phyloP scores from a whole-genome alignment of 192 early-diverging fungal genomes.

The Helicostylum pulchrum region DNA sequence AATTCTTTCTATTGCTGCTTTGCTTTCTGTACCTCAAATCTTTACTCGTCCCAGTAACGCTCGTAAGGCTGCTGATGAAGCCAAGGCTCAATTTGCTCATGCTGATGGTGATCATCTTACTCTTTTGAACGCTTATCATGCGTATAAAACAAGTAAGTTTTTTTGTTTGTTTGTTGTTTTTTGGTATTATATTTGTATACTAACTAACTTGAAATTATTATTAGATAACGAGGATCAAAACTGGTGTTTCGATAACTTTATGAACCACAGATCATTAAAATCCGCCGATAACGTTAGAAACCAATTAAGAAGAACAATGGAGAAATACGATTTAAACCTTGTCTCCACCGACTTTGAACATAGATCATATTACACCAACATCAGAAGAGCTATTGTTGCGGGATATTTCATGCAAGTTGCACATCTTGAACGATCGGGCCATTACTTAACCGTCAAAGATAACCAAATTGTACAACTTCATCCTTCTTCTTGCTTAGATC shows the following conservation, averaged over 20 bases:
- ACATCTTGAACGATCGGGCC: constrained; percentile 82
- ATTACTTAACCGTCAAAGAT: constrained; percentile 95
- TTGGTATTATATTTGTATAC: background rate
- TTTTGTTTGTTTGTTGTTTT: background rate
- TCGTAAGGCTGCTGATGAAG: constrained; percentile 82
- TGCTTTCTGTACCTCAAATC: constrained; percentile 87
- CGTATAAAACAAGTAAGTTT: constrained; percentile 69
- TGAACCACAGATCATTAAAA: constrained; percentile 86
- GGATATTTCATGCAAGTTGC: constrained; percentile 99
- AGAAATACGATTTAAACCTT: constrained; percentile 64
- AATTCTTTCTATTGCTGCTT: constrained; percentile 89
- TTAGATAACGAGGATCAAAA: constrained; percentile 60
- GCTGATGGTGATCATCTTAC: constrained; percentile 96
- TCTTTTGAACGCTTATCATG: constrained; percentile 95
- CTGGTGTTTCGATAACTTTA: constrained; percentile 94
- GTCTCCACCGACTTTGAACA: constrained; percentile 71
- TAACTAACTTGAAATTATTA: background rate
- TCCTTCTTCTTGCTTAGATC: constrained; percentile 83
- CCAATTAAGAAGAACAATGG: constrained; percentile 84
- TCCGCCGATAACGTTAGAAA: constrained; percentile 88
- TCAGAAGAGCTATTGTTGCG: constrained; percentile 82
- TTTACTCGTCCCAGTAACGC: constrained; percentile 92
- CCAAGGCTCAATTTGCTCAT: constrained; percentile 92
- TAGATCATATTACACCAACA: constrained; percentile 77
- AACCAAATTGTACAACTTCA: constrained; percentile 94